These are phyloP conservation scores for Psilocybe cubensis DNA, from an alignment of 768 basidiomycete genomes.

Conservation along the genomic window DNA sequence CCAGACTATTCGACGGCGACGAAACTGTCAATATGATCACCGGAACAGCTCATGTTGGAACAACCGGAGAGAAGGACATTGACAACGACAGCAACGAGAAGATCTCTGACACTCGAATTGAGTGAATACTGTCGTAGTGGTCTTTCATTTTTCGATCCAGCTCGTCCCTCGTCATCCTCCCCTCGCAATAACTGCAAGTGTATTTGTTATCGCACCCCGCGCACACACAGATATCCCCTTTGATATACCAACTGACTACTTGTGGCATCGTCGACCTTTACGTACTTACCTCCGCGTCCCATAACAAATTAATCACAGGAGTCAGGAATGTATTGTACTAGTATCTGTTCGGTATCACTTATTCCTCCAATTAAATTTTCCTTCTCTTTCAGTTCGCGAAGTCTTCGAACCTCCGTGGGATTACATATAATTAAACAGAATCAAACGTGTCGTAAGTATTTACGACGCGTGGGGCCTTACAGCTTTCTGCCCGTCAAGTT, in stretches of 20 bases:
- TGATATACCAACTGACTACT: not conserved
- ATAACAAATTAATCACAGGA: not conserved
- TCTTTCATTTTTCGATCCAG: not conserved
- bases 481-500: too few relatives aligned
- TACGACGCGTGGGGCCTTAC: too few relatives aligned
- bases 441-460: too few relatives aligned
- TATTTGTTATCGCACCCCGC: not conserved
- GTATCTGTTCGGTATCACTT: not conserved
- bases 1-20: constrained; percentile 60
- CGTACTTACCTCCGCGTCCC: not conserved
- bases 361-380: too few relatives aligned
- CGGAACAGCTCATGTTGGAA: constrained; percentile 25
- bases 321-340: not conserved
- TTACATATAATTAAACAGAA: too few relatives aligned
- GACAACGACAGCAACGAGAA: constrained; percentile 20
- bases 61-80: constrained; percentile 11
- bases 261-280: not conserved
- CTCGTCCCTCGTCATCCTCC: not conserved
- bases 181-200: not conserved
- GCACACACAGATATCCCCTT: not conserved
- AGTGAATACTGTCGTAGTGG: not conserved
- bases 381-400: too few relatives aligned
- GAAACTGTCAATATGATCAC: constrained; percentile 42
- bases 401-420: too few relatives aligned
- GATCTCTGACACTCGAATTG: constrained; percentile 13